Percentiles rank a stretch among this genome's conserved stretches.
Conservation (phyloP, 2,329 filamentous ascomycete species). For the Macrophomina pseudophaseolina region DNA sequence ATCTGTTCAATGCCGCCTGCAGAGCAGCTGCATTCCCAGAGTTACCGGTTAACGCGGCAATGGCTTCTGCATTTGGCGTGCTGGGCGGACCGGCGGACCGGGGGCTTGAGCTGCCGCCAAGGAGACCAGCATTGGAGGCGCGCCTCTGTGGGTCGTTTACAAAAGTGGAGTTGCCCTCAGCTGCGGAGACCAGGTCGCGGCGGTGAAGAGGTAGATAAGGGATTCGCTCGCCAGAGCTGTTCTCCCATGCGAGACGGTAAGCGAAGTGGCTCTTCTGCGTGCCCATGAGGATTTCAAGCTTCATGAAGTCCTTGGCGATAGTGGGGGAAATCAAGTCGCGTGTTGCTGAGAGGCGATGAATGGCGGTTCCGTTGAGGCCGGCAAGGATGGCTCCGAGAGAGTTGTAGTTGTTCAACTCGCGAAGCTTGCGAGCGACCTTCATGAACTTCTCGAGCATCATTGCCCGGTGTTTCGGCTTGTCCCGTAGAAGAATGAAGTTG, state of each 20-base stretch:
- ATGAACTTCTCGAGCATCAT: constrained; percentile 95
- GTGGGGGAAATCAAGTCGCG: constrained; percentile 73
- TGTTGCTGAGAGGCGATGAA: constrained; percentile 83
- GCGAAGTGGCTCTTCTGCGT: constrained; percentile 91
- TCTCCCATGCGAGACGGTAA: constrained; percentile 97
- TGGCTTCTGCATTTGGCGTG: constrained; percentile 14
- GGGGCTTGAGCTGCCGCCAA: constrained; percentile 6
- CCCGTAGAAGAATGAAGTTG: constrained; percentile 72
- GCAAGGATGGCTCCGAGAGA: constrained; percentile 91
- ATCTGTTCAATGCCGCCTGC: constrained; percentile 38
- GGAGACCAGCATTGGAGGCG: neutral
- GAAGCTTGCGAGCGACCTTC: constrained; percentile 80
- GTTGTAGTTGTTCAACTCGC: constrained; percentile 96
- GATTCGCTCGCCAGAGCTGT: constrained; percentile 86
- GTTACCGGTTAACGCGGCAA: constrained; percentile 14
- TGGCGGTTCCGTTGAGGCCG: constrained; percentile 84
- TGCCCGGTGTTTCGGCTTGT: constrained; percentile 94
- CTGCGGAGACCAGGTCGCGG: constrained; percentile 87
- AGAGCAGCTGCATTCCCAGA: constrained; percentile 9
- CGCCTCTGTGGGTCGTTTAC: constrained; percentile 58
- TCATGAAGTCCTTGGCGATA: constrained; percentile 82
- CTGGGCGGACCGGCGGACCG: constrained; percentile 35
- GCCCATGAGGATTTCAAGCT: constrained; percentile 89
- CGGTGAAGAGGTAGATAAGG: constrained; percentile 91
- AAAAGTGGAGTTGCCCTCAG: constrained; percentile 91